Conservation (phyloP, 2,329 filamentous ascomycete genomes). For the Fusarium dimerum region DNA sequence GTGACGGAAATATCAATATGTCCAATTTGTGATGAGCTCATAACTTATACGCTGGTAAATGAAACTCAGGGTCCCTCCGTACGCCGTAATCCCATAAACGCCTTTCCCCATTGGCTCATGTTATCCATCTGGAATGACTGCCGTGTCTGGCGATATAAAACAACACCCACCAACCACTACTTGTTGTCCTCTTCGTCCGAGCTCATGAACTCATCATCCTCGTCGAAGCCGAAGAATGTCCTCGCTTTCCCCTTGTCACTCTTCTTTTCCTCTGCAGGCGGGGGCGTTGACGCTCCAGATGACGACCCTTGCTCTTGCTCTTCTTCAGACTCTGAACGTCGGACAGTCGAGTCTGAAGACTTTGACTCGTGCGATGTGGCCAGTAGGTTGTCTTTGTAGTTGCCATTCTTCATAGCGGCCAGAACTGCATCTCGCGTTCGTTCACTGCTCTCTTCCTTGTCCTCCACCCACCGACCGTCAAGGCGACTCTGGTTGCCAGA, state of each 20-base stretch:
- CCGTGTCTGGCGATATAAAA: neutral
- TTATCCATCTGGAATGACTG: conserved; percentile 1
- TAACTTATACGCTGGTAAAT: conserved; percentile 17
- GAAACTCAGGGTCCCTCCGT: conserved; percentile 15
- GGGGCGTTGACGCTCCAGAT: conserved; percentile 51
- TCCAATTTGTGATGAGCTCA: conserved; percentile 13
- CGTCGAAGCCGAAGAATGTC: conserved; percentile 75
- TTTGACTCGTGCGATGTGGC: conserved; percentile 52
- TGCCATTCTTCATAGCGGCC: conserved; percentile 66
- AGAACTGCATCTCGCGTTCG: conserved; percentile 77
- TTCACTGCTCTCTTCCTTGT: conserved; percentile 87
- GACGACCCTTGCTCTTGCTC: conserved; percentile 40
- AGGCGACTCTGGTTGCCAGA: conserved; percentile 70
- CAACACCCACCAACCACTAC: conserved; percentile 6
- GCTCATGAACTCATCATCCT: conserved; percentile 75
- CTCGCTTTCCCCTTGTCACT: conserved; percentile 41
- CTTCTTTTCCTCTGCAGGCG: conserved; percentile 44
- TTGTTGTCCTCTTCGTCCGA: conserved; percentile 57
- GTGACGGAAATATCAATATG: conserved; percentile 19
- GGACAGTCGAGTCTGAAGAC: conserved; percentile 36
- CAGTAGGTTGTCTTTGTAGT: conserved; percentile 61
- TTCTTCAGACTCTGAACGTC: conserved; percentile 34
- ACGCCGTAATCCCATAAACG: conserved; percentile 28
- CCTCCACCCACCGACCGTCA: conserved; percentile 92
- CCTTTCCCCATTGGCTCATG: conserved; percentile 20